Evolutionary conservation across 306 rosid genomes (phyloP).

Genomic region (Cicer bijugum): DNA sequence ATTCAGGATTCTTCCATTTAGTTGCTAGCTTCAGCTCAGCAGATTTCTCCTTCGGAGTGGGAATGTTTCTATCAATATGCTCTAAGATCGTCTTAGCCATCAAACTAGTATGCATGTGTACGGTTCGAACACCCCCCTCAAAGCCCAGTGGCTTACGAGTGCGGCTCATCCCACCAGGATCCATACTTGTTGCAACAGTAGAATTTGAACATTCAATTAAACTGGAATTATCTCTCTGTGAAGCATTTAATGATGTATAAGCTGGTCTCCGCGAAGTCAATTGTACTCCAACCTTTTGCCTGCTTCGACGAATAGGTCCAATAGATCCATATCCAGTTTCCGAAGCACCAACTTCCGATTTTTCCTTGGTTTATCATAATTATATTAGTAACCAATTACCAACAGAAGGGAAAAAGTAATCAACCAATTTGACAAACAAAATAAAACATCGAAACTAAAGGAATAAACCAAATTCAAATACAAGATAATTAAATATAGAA

Average conservation of each 20-base stretch:
- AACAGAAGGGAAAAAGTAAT: not conserved
- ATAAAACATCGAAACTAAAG: constrained; percentile 21
- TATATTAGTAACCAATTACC: constrained; percentile 22
- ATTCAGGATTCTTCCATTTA: constrained; percentile 62
- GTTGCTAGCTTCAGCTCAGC: constrained; percentile 74
- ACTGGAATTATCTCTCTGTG: constrained; percentile 46
- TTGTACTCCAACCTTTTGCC: constrained; percentile 55
- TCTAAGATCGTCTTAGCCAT: constrained; percentile 87
- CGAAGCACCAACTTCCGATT: constrained; percentile 51
- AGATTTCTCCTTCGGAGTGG: constrained; percentile 79
- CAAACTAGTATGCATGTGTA: constrained; percentile 69
- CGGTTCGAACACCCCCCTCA: constrained; percentile 52
- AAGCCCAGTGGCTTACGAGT: constrained; percentile 49
- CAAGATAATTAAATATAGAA: not conserved
- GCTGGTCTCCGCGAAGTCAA: constrained; percentile 56
- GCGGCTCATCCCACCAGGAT: constrained; percentile 49
- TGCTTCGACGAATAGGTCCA: constrained; percentile 74
- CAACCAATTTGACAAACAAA: constrained; percentile 17
- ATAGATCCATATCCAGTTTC: constrained; percentile 68
- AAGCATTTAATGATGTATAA: constrained; percentile 50
- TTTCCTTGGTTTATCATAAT: constrained; percentile 50
- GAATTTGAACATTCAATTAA: constrained; percentile 52
- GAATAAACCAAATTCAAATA: constrained; percentile 20
- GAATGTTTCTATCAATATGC: constrained; percentile 71
- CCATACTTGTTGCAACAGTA: constrained; percentile 48